Conservation (phyloP, 768 basidiomycete species). For the Leccinum subgranulosum region DNA sequence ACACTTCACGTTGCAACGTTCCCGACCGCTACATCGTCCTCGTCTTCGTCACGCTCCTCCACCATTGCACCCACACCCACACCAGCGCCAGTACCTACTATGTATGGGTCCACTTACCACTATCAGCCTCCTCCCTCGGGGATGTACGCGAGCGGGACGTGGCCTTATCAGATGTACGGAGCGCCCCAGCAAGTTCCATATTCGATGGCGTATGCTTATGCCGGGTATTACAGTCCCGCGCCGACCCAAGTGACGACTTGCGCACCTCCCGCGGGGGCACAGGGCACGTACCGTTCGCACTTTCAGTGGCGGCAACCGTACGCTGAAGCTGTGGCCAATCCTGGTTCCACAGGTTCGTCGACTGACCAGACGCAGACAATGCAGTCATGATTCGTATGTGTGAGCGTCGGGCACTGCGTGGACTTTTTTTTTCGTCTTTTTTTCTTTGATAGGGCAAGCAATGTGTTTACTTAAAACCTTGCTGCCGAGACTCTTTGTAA, state of each 20-base stretch:
- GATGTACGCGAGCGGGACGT: constrained; percentile 26
- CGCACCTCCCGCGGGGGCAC: constrained; percentile 17
- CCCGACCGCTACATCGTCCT: constrained; percentile 15
- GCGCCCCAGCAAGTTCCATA: constrained; percentile 18
- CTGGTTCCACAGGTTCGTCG: constrained; percentile 29
- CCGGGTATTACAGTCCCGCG: constrained; percentile 24
- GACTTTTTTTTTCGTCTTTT: not conserved
- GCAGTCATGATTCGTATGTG: constrained; percentile 8
- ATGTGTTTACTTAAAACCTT: not conserved
- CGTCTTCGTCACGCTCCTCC: constrained; percentile 19
- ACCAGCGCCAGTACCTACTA: constrained; percentile 18
- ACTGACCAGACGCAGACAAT: constrained; percentile 13
- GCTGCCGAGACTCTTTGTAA: not conserved
- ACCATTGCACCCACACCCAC: constrained; percentile 10
- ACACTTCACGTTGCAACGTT: constrained; percentile 25
- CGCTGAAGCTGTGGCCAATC: constrained; percentile 35
- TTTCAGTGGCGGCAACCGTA: constrained; percentile 38
- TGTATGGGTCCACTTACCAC: constrained; percentile 21
- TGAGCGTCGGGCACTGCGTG: not conserved
- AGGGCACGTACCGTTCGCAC: constrained; percentile 23
- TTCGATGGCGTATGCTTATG: constrained; percentile 17
- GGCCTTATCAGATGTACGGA: constrained; percentile 32
- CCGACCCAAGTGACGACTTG: constrained; percentile 6
- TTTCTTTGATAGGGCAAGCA: not conserved
- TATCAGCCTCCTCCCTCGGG: constrained; percentile 17